Conservation (phyloP, 148 eudicot species). For the Camellia granthamiana region DNA sequence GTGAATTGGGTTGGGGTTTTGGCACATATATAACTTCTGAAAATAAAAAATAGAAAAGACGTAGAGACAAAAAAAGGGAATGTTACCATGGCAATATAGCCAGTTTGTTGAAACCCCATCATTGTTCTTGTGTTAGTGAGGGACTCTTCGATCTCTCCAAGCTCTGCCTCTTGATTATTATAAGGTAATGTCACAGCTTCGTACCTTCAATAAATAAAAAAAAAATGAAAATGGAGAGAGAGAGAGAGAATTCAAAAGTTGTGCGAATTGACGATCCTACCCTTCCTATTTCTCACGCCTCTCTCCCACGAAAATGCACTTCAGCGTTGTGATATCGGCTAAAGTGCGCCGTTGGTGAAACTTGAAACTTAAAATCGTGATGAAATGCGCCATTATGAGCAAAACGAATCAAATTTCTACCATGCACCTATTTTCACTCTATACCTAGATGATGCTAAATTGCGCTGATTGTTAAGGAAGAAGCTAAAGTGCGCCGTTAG, state of each 20-base stretch:
- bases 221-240: too few relatives aligned
- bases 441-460: too few relatives aligned
- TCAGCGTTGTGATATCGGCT: not conserved
- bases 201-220: conserved; percentile 41
- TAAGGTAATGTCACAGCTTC: conserved; percentile 80
- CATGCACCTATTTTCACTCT: too few relatives aligned
- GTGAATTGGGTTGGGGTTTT: not conserved
- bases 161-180: conserved; percentile 42
- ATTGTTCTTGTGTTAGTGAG: conserved; percentile 33
- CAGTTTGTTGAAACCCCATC: conserved; percentile 55
- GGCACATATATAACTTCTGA: not conserved
- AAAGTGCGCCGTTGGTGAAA: not conserved
- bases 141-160: conserved; percentile 65
- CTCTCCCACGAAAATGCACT: not conserved
- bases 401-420: too few relatives aligned
- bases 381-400: not conserved
- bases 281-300: not conserved
- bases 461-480: too few relatives aligned
- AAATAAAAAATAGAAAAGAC: not conserved
- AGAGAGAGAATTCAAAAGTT: not conserved
- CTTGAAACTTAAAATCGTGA: not conserved
- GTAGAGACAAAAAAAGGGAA: not conserved
- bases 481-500: too few relatives aligned
- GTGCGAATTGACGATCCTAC: conserved; percentile 4
- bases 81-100: conserved; percentile 71